Conservation (phyloP, 129 eudicot genomes). For the Logfia minima region DNA sequence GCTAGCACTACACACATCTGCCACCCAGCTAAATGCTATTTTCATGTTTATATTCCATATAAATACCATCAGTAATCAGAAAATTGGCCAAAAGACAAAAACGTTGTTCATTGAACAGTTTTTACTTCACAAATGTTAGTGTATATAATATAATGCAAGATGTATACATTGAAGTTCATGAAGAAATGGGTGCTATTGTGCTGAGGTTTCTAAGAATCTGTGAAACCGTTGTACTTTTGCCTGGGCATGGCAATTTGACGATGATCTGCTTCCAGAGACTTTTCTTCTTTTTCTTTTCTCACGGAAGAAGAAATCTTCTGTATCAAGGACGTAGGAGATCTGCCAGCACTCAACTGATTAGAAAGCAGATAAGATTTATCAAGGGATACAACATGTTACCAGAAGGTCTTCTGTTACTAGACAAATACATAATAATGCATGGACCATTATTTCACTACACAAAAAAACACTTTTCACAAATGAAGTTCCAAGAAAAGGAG, state of each 20-base stretch:
- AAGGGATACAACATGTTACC: constrained; percentile 9
- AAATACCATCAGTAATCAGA: background rate
- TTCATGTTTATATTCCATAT: too few relatives aligned
- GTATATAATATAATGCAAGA: background rate
- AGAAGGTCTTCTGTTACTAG: background rate
- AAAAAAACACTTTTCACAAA: background rate
- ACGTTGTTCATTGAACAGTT: background rate
- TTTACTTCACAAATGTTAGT: background rate
- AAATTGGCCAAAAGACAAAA: background rate
- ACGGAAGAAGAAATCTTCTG: constrained; percentile 78
- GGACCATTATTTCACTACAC: background rate
- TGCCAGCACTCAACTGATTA: constrained; percentile 43
- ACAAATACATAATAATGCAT: background rate
- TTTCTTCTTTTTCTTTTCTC: constrained; percentile 42
- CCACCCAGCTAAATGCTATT: background rate
- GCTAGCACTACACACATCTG: too few relatives aligned
- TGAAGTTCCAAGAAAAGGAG: background rate
- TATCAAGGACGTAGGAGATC: constrained; percentile 95
- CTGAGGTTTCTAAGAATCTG: constrained; percentile 49
- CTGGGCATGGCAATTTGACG: constrained; percentile 22
- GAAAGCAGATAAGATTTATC: constrained; percentile 21
- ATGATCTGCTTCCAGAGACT: constrained; percentile 17
- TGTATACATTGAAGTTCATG: constrained; percentile 34
- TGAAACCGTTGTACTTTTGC: constrained; percentile 61
- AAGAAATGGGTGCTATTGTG: constrained; percentile 23